A percentile compares a stretch with the other conserved stretches of the same genome.
phyloP scores from a whole-genome alignment of 2,329 filamentous ascomycete genomes.

The Atkinsonella texensis region DNA sequence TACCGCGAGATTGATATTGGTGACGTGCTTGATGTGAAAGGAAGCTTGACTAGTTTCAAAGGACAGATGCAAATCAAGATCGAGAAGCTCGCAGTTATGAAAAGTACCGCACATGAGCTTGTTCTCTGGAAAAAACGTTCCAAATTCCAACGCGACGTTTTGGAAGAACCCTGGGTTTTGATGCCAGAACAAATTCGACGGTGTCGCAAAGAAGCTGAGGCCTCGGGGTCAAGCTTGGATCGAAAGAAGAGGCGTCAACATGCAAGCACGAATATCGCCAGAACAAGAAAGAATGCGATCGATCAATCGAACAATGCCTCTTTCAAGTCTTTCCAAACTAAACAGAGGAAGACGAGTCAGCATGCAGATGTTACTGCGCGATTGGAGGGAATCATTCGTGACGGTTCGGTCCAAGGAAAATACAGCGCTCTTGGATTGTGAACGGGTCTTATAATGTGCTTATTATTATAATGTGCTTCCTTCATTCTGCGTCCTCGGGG shows the following conservation, averaged over 20 bases:
- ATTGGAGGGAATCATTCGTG: conserved; percentile 16
- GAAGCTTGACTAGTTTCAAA: conserved; percentile 34
- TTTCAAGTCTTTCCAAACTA: not conserved
- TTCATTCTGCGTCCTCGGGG: not conserved
- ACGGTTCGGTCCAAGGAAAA: conserved; percentile 18
- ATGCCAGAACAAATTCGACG: conserved; percentile 33
- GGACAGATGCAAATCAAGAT: conserved; percentile 39
- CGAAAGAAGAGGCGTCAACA: conserved; percentile 15
- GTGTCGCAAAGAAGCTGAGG: conserved; percentile 36
- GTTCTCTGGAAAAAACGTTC: conserved; percentile 44
- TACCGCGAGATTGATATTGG: conserved; percentile 35
- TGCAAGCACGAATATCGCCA: conserved; percentile 6
- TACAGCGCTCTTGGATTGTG: conserved; percentile 24
- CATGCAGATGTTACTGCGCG: conserved; percentile 7
- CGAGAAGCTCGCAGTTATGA: conserved; percentile 34
- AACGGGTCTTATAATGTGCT: conserved; percentile 3
- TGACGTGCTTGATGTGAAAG: conserved; percentile 44
- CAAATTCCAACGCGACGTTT: conserved; percentile 36
- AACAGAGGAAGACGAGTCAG: conserved; percentile 2
- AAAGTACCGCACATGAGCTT: conserved; percentile 44
- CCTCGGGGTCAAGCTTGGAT: conserved; percentile 16
- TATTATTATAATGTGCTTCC: not conserved
- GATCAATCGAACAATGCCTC: not conserved
- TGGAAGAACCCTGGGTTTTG: conserved; percentile 44
- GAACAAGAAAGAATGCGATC: not conserved